Conservation (phyloP, 2,329 filamentous ascomycete genomes). For the Immersiporthe knoxdaviesiana region DNA sequence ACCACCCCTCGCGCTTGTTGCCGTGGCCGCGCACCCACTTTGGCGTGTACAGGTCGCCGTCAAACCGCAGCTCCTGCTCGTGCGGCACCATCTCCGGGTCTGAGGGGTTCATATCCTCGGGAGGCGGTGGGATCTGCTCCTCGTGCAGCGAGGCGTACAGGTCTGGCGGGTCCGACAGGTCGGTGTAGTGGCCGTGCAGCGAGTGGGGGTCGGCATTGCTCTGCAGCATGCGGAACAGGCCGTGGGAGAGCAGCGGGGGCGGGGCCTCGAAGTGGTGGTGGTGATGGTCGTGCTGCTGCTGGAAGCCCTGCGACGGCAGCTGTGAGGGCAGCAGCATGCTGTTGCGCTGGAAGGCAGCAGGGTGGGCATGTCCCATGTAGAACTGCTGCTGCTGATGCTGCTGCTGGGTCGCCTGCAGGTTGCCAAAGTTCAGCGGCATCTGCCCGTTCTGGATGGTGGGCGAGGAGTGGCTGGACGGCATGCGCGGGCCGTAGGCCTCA, state of each 20-base stretch:
- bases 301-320: slow-evolving; percentile 54
- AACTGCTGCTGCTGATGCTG: slow-evolving; percentile 61
- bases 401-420: slow-evolving; percentile 59
- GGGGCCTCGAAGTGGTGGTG: slow-evolving; percentile 61
- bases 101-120: slow-evolving; percentile 79
- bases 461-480: slow-evolving; percentile 58
- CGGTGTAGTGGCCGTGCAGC: slow-evolving; percentile 70
- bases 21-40: slow-evolving; percentile 83
- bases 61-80: slow-evolving; percentile 78
- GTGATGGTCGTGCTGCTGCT: slow-evolving; percentile 40
- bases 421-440: slow-evolving; percentile 57
- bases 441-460: slow-evolving; percentile 51
- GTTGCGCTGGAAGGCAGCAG: slow-evolving; percentile 55
- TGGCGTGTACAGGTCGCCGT: slow-evolving; percentile 81
- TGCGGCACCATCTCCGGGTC: slow-evolving; percentile 77
- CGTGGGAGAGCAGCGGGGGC: slow-evolving; percentile 68
- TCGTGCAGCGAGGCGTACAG: slow-evolving; percentile 76
- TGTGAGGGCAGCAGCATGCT: slow-evolving; percentile 64
- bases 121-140: slow-evolving; percentile 73
- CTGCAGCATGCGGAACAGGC: slow-evolving; percentile 73
- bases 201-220: slow-evolving; percentile 73
- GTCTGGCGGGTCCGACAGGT: slow-evolving; percentile 75
- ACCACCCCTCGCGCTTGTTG: slow-evolving; percentile 89
- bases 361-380: slow-evolving; percentile 51
- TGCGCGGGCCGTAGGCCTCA: slow-evolving; percentile 61